Base-by-base conservation (phyloP, 2,329 filamentous ascomycete species). In the Aspergillus udagawae region DNA sequence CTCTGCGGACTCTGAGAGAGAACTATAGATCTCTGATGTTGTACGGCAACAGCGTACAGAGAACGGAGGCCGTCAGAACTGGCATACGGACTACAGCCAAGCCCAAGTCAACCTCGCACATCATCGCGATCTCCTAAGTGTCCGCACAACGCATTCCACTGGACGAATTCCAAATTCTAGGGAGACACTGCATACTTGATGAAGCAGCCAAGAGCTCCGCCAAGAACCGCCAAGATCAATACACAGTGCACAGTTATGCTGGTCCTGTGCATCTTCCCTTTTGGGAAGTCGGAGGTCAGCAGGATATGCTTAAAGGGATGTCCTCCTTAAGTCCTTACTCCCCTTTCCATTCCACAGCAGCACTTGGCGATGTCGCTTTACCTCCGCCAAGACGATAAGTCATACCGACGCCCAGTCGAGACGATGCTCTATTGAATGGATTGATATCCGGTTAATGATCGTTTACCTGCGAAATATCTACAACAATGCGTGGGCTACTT, bases 121-220 rank as follows among this genome's bases (percentile, higher is more conserved):
- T 38, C 32, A 38, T 38, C 14, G 14, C 14, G 20, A 9, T 14
- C 42, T 45, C 54, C 57, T 62, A 55, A 62, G 60, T 58, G 55
- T 54, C 60, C 21, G 42, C 42, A 45, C 21, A 47, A 47, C 6
- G 10, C 44, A 23, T 47, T 23, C 44, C 44, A 47, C 44, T 12
- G 5, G 44, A 14, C 21, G 12, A 17, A 49, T 50, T 35, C 47
- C 54, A 41, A 54, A 49, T 32, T 49, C 45, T 47, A 52, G 48
- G 55, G 51, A 54, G 58, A 53, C 9, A 52, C 53, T 51, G 49
- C 56, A 59, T 32, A 47, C 56, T 57, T 49, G 38, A 50, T 54
- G 55, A 60, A 35, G 58, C 56, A 54, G 63, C 63, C 63, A 65
- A 65, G 63, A 60, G 51, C 28, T 52, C 54, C 50, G 63, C 63